Percentiles rank a stretch among this genome's conserved stretches.
These are phyloP conservation scores for Mentha longifolia DNA, from an alignment of 257 asterid species.

Conservation along the genomic window DNA sequence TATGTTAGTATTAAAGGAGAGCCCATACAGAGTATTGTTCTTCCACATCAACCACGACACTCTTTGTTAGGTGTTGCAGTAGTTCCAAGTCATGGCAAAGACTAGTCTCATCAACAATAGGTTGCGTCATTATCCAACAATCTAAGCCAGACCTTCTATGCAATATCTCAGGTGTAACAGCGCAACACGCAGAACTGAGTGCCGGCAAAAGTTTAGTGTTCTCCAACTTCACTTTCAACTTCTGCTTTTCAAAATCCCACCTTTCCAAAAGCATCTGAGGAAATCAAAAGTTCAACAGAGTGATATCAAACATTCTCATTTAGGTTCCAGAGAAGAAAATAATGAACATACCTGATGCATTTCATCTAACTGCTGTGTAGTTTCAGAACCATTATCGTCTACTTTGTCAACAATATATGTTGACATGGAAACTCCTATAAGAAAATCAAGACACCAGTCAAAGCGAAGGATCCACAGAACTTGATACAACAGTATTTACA, in stretches of 20 bases:
- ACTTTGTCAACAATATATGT: conserved; percentile 56
- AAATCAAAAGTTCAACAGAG: conserved; percentile 26
- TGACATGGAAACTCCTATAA: conserved; percentile 76
- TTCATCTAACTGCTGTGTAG: conserved; percentile 69
- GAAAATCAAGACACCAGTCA: conserved; percentile 21
- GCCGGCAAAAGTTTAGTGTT: conserved; percentile 36
- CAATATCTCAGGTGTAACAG: conserved; percentile 56
- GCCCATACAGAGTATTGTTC: conserved; percentile 54
- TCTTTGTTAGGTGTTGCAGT: conserved; percentile 58
- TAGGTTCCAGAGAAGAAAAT: conserved; percentile 19
- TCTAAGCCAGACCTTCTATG: conserved; percentile 53
- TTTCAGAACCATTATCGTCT: conserved; percentile 43
- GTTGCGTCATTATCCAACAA: conserved; percentile 64
- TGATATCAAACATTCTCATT: conserved; percentile 20
- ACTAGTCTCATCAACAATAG: conserved; percentile 72
- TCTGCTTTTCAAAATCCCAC: conserved; percentile 60
- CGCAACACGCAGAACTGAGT: conserved; percentile 58
- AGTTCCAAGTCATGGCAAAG: conserved; percentile 70
- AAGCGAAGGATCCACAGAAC: background rate
- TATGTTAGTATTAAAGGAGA: conserved; percentile 9
- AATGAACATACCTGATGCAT: conserved; percentile 64
- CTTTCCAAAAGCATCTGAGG: conserved; percentile 66
- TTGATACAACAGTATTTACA: background rate
- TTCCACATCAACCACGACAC: conserved; percentile 47
- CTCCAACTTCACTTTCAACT: conserved; percentile 43